Conservation (phyloP, 2,329 filamentous ascomycete genomes). For the Cordyceps sp. region DNA sequence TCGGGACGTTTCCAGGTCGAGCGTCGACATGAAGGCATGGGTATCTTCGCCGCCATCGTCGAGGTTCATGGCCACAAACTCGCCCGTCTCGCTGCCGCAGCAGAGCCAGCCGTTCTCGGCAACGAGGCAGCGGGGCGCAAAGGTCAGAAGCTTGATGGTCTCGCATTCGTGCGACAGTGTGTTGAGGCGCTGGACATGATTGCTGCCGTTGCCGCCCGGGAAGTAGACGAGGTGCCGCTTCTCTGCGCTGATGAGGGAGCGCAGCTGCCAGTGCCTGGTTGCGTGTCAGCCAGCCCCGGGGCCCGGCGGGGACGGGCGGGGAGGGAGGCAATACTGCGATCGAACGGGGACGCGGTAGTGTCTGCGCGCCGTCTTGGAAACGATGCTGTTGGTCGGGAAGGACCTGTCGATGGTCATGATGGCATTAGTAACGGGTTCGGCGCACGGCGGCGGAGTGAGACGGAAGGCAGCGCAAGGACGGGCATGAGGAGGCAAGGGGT, state of each 20-base stretch:
- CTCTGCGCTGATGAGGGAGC: conserved; percentile 74
- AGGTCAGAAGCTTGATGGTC: conserved; percentile 54
- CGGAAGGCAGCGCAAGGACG: no score
- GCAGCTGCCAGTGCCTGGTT: conserved; percentile 67
- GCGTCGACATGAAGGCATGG: conserved; percentile 7
- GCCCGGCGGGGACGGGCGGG: background rate
- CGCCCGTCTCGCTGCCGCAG: conserved; percentile 74
- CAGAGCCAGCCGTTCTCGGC: conserved; percentile 78
- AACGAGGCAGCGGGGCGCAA: conserved; percentile 71
- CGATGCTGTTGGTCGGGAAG: conserved; percentile 48
- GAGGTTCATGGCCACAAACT: conserved; percentile 67
- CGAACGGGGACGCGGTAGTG: conserved; percentile 53
- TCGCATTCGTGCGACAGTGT: conserved; percentile 54
- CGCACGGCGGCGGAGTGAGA: no score
- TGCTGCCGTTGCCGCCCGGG: conserved; percentile 54
- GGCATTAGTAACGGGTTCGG: background rate
- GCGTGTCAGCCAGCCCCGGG: background rate
- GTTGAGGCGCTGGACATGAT: conserved; percentile 50
- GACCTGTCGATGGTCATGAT: conserved; percentile 25
- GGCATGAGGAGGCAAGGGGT: no score
- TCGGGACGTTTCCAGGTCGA: conserved; percentile 5
- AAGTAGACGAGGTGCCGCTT: conserved; percentile 70
- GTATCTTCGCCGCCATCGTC: conserved; percentile 18
- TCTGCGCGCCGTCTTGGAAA: conserved; percentile 42
- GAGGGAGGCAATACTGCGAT: conserved; percentile 33